Percentiles rank a stretch among this genome's conserved stretches.
phyloP scores from a whole-genome alignment of 208 protist species.

The Trypanosoma congolense region DNA sequence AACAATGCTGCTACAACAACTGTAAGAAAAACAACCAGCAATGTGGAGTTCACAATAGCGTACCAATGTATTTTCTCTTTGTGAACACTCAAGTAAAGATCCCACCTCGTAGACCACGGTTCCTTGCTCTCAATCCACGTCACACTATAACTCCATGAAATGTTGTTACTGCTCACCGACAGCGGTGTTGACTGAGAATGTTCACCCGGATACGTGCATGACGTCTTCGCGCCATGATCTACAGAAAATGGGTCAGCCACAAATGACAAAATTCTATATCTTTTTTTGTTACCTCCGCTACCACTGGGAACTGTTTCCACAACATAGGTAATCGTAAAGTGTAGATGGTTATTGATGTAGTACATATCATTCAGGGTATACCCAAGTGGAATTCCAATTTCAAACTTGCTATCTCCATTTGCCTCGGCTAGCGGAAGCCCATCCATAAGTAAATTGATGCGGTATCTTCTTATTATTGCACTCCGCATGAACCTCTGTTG shows the following conservation, averaged over 20 bases:
- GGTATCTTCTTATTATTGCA: conserved; percentile 28
- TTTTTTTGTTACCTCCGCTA: conserved; percentile 5
- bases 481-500: conserved; percentile 19
- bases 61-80: conserved; percentile 90
- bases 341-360: conserved; percentile 40
- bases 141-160: conserved; percentile 45
- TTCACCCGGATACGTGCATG: not conserved
- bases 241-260: conserved; percentile 28
- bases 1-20: conserved; percentile 93
- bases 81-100: conserved; percentile 75
- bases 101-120: conserved; percentile 92
- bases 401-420: conserved; percentile 12
- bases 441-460: conserved; percentile 38
- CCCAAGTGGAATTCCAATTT: conserved; percentile 22
- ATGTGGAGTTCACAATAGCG: conserved; percentile 91
- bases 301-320: conserved; percentile 6
- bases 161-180: conserved; percentile 3
- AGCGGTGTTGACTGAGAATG: conserved; percentile 5
- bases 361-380: conserved; percentile 3
- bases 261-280: conserved; percentile 45
- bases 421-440: conserved; percentile 33
- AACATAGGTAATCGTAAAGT: conserved; percentile 35
- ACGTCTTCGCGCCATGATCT: conserved; percentile 8
- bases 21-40: conserved; percentile 92
- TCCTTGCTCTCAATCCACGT: conserved; percentile 46